Evolutionary conservation across 2,329 filamentous ascomycete genomes (phyloP), one percentile per base, ranked within the genome.

Genomic region (Balansia obtecta): DNA sequence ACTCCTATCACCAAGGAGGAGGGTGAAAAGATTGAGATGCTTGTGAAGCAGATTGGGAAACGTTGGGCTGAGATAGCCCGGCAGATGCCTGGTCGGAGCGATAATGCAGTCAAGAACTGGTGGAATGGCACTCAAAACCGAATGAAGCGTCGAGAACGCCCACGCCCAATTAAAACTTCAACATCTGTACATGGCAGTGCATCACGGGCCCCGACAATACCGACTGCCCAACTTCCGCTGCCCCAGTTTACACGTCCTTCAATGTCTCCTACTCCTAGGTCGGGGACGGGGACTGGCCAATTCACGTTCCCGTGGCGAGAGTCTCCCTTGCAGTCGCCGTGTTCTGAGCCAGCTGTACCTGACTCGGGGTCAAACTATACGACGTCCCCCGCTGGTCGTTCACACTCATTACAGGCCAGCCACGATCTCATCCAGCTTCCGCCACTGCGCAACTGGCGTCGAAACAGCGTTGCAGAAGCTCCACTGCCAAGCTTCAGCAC

Each of bases 41-140:
- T 93, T 65, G 90, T 96, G 15, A 67, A 70, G 11, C 78, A 85
- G 59, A 82, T 88, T 71, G 89, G 89, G 54, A 91, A 89, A 71
- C 81, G 86, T 51, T 96, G 90, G 90, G 90, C 90, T 2, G 88
- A 96, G 63, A 96, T 96, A 62, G 88, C 90, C 43, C 79, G 90
- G 57, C 76, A 81, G 44, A 76, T 96, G 18, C 77, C 84, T 50
- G 88, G 88, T 56, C 84, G 90, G 61, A 95, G 89, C 66, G 90
- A 96, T 71, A 96, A 96, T 62, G 86, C 88, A 30, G 88, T 96
- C 55, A 96, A 96, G 79, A 96, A 96, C 68, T 96, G 89, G 88
- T 95, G 87, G 87, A 95, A 95, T 64, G 89, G 90, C 46, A 87
- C 85, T 64, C 86, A 90, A 76, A 95, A 95, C 70, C 81, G 89